Evolutionary conservation across 163 green algal species (phyloP).

Genomic region (Prototheca cutis): DNA sequence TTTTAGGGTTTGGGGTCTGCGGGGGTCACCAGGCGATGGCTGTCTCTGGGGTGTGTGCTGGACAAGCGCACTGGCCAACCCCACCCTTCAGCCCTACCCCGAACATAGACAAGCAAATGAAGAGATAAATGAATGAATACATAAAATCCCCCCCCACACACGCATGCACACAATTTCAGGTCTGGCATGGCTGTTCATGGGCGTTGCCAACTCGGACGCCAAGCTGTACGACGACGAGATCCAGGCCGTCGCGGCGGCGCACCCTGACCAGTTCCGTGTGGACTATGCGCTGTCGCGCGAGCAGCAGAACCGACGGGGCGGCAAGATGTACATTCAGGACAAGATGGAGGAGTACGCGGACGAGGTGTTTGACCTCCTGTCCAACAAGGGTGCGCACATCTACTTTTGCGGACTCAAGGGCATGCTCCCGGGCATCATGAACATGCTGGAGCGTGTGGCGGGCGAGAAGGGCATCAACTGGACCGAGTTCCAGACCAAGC

Average conservation of each 20-base stretch:
- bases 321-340: conserved; percentile 99
- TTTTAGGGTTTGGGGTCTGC: no score
- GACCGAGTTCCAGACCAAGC: conserved; percentile 52
- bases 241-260: conserved; percentile 40
- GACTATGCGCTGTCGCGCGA: conserved; percentile 95
- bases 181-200: conserved; percentile 20
- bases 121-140: no score
- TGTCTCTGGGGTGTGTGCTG: no score
- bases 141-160: neutral
- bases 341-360: conserved; percentile 98
- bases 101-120: no score
- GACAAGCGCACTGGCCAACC: no score
- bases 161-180: conserved; percentile 52
- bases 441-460: conserved; percentile 91
- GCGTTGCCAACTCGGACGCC: conserved; percentile 42
- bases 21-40: no score
- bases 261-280: conserved; percentile 75
- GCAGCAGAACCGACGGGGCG: conserved; percentile 82
- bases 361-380: conserved; percentile 89
- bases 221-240: conserved; percentile 98
- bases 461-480: conserved; percentile 80
- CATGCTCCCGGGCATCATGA: conserved; percentile 95
- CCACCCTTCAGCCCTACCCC: no score
- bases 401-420: conserved; percentile 99
- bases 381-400: conserved; percentile 93